phyloP scores from a whole-genome alignment of 2,329 filamentous ascomycete species.

The Lomentospora prolificans region DNA sequence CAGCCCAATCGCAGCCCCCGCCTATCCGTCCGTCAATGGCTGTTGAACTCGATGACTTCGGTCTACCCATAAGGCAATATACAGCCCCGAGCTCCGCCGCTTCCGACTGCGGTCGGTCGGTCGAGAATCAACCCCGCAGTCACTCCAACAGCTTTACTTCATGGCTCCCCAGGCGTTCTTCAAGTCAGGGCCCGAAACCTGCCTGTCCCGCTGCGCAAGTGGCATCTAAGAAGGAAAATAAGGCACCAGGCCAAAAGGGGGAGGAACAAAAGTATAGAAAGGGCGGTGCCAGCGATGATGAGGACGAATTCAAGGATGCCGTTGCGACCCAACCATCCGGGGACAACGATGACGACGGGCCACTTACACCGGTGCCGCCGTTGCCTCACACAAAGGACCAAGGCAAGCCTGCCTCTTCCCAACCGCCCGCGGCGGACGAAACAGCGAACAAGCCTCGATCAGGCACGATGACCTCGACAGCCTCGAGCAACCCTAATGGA shows the following conservation, averaged over 20 bases:
- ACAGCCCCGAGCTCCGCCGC: background rate
- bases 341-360: slow-evolving; percentile 12
- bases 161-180: slow-evolving; percentile 2
- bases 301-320: slow-evolving; percentile 25
- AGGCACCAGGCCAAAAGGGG: background rate
- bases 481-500: slow-evolving; percentile 24
- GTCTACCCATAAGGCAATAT: slow-evolving; percentile 7
- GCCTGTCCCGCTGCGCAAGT: background rate
- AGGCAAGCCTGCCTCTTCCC: slow-evolving; percentile 12
- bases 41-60: slow-evolving; percentile 5
- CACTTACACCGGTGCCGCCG: slow-evolving; percentile 20
- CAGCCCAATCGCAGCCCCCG: background rate
- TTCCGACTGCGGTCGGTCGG: background rate
- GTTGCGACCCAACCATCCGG: slow-evolving; percentile 18
- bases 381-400: slow-evolving; percentile 12
- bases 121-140: background rate
- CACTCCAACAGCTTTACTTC: slow-evolving; percentile 1
- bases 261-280: background rate
- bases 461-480: slow-evolving; percentile 23
- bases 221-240: background rate
- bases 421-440: slow-evolving; percentile 15
- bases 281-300: slow-evolving; percentile 11
- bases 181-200: background rate
- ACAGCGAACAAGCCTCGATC: slow-evolving; percentile 6
- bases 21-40: background rate